Percentiles rank a stretch among this genome's conserved stretches.
Evolutionary conservation across 139 green algal species (phyloP).

Genomic region (Chlamydomonas incerta): DNA sequence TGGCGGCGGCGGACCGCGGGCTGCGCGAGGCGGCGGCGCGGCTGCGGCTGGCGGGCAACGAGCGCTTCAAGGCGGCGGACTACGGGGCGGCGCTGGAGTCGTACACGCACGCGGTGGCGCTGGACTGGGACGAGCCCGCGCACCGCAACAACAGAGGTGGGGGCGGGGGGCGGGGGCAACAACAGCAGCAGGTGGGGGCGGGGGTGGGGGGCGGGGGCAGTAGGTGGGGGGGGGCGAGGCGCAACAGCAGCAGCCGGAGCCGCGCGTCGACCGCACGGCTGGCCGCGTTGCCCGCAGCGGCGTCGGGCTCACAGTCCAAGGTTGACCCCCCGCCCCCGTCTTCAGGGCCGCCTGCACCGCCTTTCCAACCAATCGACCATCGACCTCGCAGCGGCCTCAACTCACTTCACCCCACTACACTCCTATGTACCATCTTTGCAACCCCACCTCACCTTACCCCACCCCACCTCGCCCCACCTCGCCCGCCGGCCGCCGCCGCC

Average conservation of each 20-base stretch:
- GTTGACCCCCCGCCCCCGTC: too few relatives aligned
- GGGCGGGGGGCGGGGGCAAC: too few relatives aligned
- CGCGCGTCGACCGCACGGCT: too few relatives aligned
- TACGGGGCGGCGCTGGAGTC: background rate
- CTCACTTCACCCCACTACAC: background rate
- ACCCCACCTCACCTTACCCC: background rate
- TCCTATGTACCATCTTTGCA: background rate
- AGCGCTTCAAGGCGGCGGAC: background rate
- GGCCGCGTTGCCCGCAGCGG: too few relatives aligned
- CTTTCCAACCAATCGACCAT: too few relatives aligned
- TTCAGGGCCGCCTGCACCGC: too few relatives aligned
- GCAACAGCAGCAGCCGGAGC: too few relatives aligned
- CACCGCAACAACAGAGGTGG: constrained; percentile 10
- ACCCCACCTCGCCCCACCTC: background rate
- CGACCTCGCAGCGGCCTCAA: too few relatives aligned
- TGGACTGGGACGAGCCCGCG: constrained; percentile 11
- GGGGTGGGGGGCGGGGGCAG: too few relatives aligned
- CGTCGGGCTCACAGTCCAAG: too few relatives aligned
- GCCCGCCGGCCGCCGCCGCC: background rate
- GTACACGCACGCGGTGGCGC: background rate
- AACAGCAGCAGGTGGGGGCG: too few relatives aligned
- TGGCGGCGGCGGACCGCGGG: background rate
- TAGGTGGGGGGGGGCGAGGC: too few relatives aligned
- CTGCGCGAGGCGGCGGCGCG: background rate
- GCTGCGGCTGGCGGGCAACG: background rate